Conservation (phyloP, 2,329 filamentous ascomycete species). For the Zymoseptoria brevis region DNA sequence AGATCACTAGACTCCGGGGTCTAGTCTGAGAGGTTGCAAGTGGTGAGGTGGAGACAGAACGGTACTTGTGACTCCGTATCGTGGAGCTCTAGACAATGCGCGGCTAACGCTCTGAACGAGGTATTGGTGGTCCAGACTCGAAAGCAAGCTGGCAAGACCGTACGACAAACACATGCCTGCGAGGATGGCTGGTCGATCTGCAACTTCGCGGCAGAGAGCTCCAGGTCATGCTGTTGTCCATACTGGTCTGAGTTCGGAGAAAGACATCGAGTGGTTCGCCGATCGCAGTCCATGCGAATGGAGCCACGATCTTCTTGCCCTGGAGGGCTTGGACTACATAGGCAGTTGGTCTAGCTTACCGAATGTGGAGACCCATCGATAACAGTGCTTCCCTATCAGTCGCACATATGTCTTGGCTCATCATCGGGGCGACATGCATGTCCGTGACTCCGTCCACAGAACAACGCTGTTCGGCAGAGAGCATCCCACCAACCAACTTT, state of each 20-base stretch:
- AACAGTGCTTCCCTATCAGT: no score
- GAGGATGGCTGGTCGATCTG: background rate
- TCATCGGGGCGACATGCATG: background rate
- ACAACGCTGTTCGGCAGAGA: background rate
- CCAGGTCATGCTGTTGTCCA: background rate
- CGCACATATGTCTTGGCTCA: no score
- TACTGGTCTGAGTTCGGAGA: background rate
- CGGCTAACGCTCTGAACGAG: background rate
- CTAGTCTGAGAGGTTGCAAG: background rate
- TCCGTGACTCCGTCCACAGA: no score
- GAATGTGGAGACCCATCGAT: no score
- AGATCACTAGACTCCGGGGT: conserved; percentile 29
- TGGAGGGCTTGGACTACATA: no score
- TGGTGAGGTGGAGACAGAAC: background rate
- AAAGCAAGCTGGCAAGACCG: background rate
- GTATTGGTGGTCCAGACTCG: background rate
- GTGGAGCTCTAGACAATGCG: background rate
- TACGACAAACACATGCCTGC: no score
- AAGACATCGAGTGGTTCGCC: background rate
- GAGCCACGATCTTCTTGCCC: no score
- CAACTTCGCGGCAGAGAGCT: background rate
- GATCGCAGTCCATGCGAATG: background rate
- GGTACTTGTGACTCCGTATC: background rate
- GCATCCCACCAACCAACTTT: background rate
- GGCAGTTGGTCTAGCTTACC: no score